Base-by-base conservation (phyloP, 768 basidiomycete genomes). In the Myochromella boudieri region DNA sequence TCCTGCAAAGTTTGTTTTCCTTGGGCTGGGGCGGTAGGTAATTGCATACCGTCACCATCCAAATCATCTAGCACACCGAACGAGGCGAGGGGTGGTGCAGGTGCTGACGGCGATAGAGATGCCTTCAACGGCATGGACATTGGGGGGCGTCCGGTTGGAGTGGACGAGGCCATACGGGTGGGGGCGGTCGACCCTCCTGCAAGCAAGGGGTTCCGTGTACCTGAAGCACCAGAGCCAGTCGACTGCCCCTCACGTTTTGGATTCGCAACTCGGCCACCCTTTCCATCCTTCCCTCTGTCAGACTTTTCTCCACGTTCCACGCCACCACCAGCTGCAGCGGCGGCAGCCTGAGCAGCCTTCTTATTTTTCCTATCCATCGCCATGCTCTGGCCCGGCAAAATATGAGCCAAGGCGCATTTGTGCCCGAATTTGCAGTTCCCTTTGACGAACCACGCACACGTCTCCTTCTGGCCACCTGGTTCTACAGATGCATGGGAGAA, bases 361-460 rank as follows among this genome's bases (percentile, higher is more conserved):
- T 97, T 97, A 73, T 98, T 97, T 78, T 97, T 95, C 57, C 94
- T 74, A 61, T 98, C 95, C 91, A 95, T 95, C 6, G 86, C 80
- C 83, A 95, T 87, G 60, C 78, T 85, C 70, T 98, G 93, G 7
- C 95, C 95, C 1, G 95, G 95, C 6, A 94, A 76, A 44, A 99
- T 76, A 63, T 98, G 95, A 1, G 94, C 94, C 29, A 98, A 81
- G 3, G 95, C 95, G 58, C 95, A 95, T 64, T 97, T 79, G 66
- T 79, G 77, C 22, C 76, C 77, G 53, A 80, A 79, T 60, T 80
- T 80, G 63, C 77, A 81, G 66, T 90, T 95, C 0, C 95, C 95
- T 68, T 97, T 98, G 52, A 95, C 80, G 59, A 87, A 93, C 91
- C 91, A 93, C 4, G 87, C 81, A 59, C 90, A 91, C 31, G 83